These are phyloP conservation scores for Thinopyrum elongatum DNA, from an alignment of 176 grass and related monocot species.

Conservation along the genomic window DNA sequence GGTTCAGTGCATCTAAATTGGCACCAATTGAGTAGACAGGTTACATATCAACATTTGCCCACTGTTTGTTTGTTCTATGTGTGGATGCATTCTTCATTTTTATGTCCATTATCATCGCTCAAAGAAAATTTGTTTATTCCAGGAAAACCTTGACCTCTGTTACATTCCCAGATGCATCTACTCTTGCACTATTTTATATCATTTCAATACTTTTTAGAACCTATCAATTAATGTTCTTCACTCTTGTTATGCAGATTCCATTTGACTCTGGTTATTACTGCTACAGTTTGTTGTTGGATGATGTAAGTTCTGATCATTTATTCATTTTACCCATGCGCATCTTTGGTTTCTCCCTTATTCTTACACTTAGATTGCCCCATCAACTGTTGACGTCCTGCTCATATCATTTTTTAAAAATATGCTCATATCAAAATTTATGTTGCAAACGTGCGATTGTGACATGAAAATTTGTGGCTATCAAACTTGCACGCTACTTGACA, in stretches of 20 bases:
- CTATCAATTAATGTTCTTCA: conserved; percentile 3
- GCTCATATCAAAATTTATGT: not conserved
- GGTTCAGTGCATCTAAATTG: not conserved
- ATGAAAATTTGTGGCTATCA: not conserved
- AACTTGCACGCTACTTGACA: not conserved
- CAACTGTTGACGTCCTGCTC: not conserved
- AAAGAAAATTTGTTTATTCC: not conserved
- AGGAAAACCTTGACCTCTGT: not conserved
- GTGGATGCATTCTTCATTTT: not conserved
- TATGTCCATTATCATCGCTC: not conserved
- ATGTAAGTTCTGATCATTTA: conserved; percentile 68
- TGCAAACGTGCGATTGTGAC: not conserved
- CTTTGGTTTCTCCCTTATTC: not conserved
- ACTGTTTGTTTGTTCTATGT: no score
- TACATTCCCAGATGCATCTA: not conserved
- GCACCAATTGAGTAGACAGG: not conserved
- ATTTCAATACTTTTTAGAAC: not conserved
- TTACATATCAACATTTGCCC: not conserved
- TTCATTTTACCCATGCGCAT: not conserved
- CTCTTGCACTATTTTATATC: not conserved
- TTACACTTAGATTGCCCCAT: not conserved
- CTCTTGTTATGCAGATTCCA: conserved; percentile 59
- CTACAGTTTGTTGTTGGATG: conserved; percentile 79
- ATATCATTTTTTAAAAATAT: not conserved
- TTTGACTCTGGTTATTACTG: conserved; percentile 73